These are phyloP conservation scores for Alternaria arborescens DNA, from an alignment of 2,329 filamentous ascomycete genomes.

Conservation along the genomic window DNA sequence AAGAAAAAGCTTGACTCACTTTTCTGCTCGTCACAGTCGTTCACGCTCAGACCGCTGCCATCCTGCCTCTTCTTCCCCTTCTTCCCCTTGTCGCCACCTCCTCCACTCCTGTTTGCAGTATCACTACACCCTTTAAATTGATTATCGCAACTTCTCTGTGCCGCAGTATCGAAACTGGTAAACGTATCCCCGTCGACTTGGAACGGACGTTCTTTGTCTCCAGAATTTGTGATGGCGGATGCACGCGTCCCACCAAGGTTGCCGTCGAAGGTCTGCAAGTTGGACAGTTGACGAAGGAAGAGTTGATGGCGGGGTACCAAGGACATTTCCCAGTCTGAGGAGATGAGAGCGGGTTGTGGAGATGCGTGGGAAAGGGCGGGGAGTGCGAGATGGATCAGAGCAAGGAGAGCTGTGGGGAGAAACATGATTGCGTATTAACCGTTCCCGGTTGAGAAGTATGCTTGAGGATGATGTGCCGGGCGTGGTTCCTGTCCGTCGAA, in stretches of 20 bases:
- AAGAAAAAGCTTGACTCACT: constrained; percentile 19
- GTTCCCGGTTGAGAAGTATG: not conserved
- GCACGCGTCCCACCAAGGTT: constrained; percentile 63
- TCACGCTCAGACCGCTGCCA: constrained; percentile 25
- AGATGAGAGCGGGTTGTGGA: constrained; percentile 34
- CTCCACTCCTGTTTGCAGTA: constrained; percentile 48
- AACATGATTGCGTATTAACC: constrained; percentile 16
- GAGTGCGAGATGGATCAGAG: constrained; percentile 32
- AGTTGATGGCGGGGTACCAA: constrained; percentile 44
- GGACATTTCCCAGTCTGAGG: constrained; percentile 31
- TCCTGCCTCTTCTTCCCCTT: constrained; percentile 15
- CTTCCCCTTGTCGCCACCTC: not conserved
- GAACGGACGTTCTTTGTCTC: constrained; percentile 58
- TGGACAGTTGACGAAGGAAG: constrained; percentile 42
- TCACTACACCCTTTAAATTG: constrained; percentile 67
- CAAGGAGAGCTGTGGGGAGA: constrained; percentile 33
- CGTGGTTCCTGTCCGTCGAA: not conserved
- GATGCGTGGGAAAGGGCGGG: constrained; percentile 32
- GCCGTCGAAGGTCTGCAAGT: constrained; percentile 52
- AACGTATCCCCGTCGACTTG: constrained; percentile 55
- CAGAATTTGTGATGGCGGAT: constrained; percentile 59
- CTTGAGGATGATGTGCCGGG: not conserved
- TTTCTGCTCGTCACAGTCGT: constrained; percentile 34
- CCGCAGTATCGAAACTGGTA: constrained; percentile 63
- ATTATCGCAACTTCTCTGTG: constrained; percentile 68